phyloP scores from a whole-genome alignment of 768 basidiomycete genomes.

The Psilocybe azurescens region DNA sequence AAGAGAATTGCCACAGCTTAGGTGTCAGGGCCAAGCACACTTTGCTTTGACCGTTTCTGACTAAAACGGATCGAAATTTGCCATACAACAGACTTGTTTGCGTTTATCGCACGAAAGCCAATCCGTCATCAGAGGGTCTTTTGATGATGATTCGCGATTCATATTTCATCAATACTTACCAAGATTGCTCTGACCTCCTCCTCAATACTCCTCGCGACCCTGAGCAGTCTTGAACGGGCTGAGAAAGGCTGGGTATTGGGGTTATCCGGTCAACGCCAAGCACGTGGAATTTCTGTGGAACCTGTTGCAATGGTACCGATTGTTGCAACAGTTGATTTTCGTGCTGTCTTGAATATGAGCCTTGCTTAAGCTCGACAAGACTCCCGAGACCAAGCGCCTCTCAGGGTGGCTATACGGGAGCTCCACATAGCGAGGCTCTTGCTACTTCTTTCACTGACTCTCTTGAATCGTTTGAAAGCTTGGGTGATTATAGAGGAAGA shows the following conservation, averaged over 20 bases:
- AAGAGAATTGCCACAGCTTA: background rate
- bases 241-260: background rate
- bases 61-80: background rate
- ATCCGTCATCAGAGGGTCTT: background rate
- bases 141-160: constrained; percentile 4
- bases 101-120: constrained; percentile 13
- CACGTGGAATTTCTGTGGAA: background rate
- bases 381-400: no score
- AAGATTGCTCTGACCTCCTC: background rate
- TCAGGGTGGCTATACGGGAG: background rate
- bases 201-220: background rate
- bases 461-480: no score
- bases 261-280: background rate
- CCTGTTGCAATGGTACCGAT: background rate
- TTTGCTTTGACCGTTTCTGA: background rate
- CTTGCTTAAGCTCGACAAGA: background rate
- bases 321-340: background rate
- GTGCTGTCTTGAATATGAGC: background rate
- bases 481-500: no score
- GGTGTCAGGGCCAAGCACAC: background rate
- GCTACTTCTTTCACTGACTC: no score
- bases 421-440: background rate
- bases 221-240: no score
- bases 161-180: background rate
- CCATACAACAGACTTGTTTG: background rate